Conservation (phyloP, 1,284 basidiomycete genomes). For the Trichosporon inkin region DNA sequence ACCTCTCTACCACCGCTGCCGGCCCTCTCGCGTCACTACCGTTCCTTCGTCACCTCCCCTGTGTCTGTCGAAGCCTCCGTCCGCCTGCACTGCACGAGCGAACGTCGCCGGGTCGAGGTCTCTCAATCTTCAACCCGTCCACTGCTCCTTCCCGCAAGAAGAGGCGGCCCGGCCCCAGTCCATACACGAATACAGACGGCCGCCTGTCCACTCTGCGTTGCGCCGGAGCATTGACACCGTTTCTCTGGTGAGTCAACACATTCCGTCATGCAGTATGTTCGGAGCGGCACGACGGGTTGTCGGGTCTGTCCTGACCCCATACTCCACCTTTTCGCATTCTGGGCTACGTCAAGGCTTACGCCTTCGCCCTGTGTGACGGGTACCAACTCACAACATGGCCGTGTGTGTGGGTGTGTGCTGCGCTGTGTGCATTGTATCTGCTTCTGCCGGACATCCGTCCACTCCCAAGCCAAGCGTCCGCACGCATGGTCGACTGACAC, state of each 20-base stretch:
- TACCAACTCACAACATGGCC: too few species aligned
- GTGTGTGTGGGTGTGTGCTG: too few species aligned
- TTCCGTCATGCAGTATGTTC: background rate
- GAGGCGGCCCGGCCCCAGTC: slow-evolving; percentile 1
- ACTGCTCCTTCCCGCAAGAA: background rate
- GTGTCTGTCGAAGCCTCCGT: background rate
- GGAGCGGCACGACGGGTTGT: too few species aligned
- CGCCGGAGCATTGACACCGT: background rate
- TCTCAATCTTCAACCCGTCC: background rate
- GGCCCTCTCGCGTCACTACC: background rate
- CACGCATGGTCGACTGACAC: background rate
- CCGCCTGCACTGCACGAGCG: background rate
- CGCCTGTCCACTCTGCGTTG: background rate
- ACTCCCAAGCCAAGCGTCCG: background rate
- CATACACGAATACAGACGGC: slow-evolving; percentile 8
- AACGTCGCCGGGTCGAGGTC: too few species aligned
- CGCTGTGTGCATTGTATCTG: too few species aligned
- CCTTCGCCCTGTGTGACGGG: too few species aligned
- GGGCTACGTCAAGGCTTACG: too few species aligned
- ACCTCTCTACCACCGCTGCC: background rate
- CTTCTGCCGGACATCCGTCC: background rate
- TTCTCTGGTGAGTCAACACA: background rate
- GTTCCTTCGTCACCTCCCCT: background rate
- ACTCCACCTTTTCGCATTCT: too few species aligned
- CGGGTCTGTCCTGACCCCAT: too few species aligned